phyloP scores from a whole-genome alignment of 257 asterid genomes.

The Dorcoceras hygrometricum region DNA sequence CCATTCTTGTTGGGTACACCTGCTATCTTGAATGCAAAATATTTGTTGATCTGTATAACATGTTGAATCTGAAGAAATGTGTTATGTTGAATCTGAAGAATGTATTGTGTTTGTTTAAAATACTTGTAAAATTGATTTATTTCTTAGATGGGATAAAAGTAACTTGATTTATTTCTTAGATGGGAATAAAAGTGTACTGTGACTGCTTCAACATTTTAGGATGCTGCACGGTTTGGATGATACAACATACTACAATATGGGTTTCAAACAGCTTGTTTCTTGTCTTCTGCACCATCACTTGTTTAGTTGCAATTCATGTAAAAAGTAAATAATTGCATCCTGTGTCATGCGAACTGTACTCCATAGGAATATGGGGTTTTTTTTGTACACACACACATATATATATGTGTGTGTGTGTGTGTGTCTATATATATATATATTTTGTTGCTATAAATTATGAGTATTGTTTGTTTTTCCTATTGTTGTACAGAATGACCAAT shows the following conservation, averaged over 20 bases:
- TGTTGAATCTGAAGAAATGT: conserved; percentile 1
- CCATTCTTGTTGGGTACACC: conserved; percentile 92
- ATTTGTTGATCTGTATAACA: conserved; percentile 1
- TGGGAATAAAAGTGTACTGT: background rate
- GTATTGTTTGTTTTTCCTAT: conserved; percentile 10
- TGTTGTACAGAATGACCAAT: conserved; percentile 20
- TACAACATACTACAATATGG: background rate
- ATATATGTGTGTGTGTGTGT: too few species aligned
- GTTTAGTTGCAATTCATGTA: background rate
- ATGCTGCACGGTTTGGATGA: background rate
- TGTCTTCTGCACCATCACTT: background rate
- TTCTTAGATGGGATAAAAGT: conserved; percentile 2
- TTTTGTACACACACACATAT: background rate
- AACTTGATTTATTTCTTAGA: background rate
- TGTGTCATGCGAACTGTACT: background rate
- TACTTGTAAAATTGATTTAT: conserved; percentile 1
- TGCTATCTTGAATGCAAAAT: conserved; percentile 16
- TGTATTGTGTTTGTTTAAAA: background rate
- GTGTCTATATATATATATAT: too few species aligned
- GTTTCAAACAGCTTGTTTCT: background rate
- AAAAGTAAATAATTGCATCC: background rate
- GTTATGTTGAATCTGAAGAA: conserved; percentile 8
- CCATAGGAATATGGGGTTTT: conserved; percentile 7
- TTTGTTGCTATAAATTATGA: background rate
- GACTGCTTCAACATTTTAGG: background rate